Evolutionary conservation across 345 rosid species (phyloP), one percentile per base, ranked within the genome.

Genomic region (Ceriops zippeliana): DNA sequence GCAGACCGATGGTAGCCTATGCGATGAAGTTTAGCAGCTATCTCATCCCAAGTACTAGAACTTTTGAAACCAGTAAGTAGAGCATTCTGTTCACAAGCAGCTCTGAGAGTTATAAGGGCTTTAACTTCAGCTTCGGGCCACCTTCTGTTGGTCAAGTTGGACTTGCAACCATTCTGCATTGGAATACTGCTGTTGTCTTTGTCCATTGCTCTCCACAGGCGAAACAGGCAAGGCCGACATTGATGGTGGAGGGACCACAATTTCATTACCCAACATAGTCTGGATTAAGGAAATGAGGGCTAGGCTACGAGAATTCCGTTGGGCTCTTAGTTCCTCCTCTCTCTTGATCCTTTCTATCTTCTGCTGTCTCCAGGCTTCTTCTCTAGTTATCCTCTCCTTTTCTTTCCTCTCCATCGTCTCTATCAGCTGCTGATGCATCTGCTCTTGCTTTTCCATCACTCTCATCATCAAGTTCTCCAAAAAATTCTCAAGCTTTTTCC

Each of bases 51-150:
- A 62, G 84, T 65, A 49, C 57, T 32, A 15, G 83, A 65, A 60
- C 77, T 65, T 70, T 83, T 84, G 70, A 72, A 59, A 5, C 85
- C 87, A 52, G 22, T 24, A 7, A 46, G 52, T 21, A 7, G 84
- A 53, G 76, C 62, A 74, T 84, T 78, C 22, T 84, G 81, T 19
- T 86, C 90, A 63, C 79, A 58, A 51, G 79, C 70, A 42, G 84
- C 79, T 75, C 89, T 79, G 11, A 84, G 71, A 77, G 61, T 80
- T 75, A 92, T 83, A 70, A 90, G 89, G 8, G 87, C 83, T 68
- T 83, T 88, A 58, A 83, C 90, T 81, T 91, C 97, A 68, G 85
- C 83, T 21, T 78, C 89, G 20, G 89, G 87, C 97, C 97, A 91
- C 76, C 89, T 88, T 74, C 13, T 32, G 26, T 69, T 37, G 28